Evolutionary conservation across 2,329 filamentous ascomycete species (phyloP).

Genomic region (Coniella vitis): DNA sequence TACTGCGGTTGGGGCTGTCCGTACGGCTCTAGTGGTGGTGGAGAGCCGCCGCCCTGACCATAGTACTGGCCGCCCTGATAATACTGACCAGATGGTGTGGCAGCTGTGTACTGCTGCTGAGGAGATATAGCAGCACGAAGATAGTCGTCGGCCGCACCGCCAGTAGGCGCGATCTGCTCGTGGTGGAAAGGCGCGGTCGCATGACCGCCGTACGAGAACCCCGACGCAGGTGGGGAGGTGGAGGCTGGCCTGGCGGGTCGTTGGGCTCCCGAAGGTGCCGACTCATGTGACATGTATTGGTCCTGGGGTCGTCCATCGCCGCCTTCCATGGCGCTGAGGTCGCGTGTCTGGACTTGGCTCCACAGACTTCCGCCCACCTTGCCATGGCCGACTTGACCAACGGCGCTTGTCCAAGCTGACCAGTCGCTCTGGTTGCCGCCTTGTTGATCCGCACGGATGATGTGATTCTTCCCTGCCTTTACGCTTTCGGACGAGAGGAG

Average conservation of each 20-base stretch:
- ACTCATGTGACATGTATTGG: constrained; percentile 17
- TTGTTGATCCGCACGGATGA: constrained; percentile 31
- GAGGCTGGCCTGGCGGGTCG: constrained; percentile 20
- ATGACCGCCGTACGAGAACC: neutral
- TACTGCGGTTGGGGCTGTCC: constrained; percentile 23
- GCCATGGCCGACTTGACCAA: constrained; percentile 38
- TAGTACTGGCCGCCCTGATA: constrained; percentile 20
- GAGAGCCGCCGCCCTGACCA: neutral
- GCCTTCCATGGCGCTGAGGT: constrained; percentile 49
- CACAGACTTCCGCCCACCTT: constrained; percentile 54
- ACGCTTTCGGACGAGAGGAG: constrained; percentile 81
- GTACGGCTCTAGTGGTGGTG: constrained; percentile 16
- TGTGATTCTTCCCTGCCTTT: constrained; percentile 73
- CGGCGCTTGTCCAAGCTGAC: constrained; percentile 31
- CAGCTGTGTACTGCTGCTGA: constrained; percentile 18
- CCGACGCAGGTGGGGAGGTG: constrained; percentile 6
- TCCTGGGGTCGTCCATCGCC: constrained; percentile 30
- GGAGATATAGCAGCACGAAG: constrained; percentile 14
- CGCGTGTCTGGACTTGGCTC: constrained; percentile 53
- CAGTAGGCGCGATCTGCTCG: no score
- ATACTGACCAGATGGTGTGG: constrained; percentile 26
- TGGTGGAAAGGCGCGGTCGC: no score
- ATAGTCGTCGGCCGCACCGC: constrained; percentile 15
- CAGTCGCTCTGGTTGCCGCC: constrained; percentile 26
- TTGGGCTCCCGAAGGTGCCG: constrained; percentile 13